Base-by-base conservation (phyloP, 768 basidiomycete genomes). In the Dacryopinax primogenitus region DNA sequence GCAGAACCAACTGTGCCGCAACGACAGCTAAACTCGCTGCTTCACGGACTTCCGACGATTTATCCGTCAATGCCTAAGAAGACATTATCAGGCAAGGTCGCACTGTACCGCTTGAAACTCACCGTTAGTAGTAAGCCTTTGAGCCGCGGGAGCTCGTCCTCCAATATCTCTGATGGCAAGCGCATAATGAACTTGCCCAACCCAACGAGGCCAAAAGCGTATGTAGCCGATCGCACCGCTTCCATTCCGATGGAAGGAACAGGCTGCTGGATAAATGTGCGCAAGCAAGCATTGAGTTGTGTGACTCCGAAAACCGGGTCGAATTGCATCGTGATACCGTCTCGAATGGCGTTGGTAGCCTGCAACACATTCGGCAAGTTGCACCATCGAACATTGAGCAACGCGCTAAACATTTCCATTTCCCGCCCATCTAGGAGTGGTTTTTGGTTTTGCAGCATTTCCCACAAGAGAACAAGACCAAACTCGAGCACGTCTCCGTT, bases 231-330 rank as follows among this genome's bases (percentile, higher is more conserved):
- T 72, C 84, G 88, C 64, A 80, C 77, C 35, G 83, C 82, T 33
- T 73, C 76, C 41, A 81, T 81, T 1, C 78, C 76, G 26, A 70
- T 67, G 2, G 74, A 67, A 13, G 81, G 80, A 37, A 77, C 71
- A 18, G 82, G 74, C 65, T 84, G 80, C 1, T 78, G 75, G 26
- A 83, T 77, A 76, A 92, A 92, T 12, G 81, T 73, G 32, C 83
- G 83, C 44, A 92, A 72, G 70, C 82, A 83, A 33, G 85, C 85
- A 67, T 91, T 88, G 78, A 91, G 81, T 3, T 87, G 91, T 15
- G 88, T 90, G 68, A 92, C 75, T 6, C 90, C 90, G 70, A 89
- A 91, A 23, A 92, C 87, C 21, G 91, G 87, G 67, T 89, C 91
- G 69, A 87, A 82, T 68, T 82, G 84, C 11, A 79, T 76, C 26